Conservation (phyloP, 257 asterid species). For the Avicennia marina region DNA sequence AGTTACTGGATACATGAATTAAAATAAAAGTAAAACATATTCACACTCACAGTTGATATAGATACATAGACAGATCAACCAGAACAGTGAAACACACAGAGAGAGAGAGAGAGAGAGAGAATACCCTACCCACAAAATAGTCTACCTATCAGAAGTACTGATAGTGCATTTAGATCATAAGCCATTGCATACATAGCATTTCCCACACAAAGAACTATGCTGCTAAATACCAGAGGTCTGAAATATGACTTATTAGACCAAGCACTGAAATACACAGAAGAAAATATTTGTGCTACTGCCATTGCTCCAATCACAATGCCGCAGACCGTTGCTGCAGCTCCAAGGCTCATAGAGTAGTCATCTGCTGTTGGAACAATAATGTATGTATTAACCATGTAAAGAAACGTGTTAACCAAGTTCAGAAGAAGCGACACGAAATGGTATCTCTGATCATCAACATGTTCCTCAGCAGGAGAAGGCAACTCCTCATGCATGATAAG, state of each 20-base stretch:
- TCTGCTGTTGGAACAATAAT: slow-evolving; percentile 80
- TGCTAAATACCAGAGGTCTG: slow-evolving; percentile 69
- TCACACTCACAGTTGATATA: too few species aligned
- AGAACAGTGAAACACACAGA: too few species aligned
- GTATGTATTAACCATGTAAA: slow-evolving; percentile 75
- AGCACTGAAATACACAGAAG: slow-evolving; percentile 42
- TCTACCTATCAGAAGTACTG: slow-evolving; percentile 60
- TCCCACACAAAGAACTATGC: slow-evolving; percentile 53
- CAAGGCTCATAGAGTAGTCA: slow-evolving; percentile 77
- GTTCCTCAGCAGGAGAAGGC: slow-evolving; percentile 48
- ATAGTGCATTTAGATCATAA: slow-evolving; percentile 51
- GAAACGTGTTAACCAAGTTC: slow-evolving; percentile 75
- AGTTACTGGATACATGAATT: too few species aligned
- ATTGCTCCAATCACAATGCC: slow-evolving; percentile 74
- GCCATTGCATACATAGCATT: slow-evolving; percentile 68
- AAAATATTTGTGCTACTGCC: slow-evolving; percentile 77
- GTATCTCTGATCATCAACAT: slow-evolving; percentile 48
- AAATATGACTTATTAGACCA: slow-evolving; percentile 57
- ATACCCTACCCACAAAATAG: slow-evolving; percentile 54
- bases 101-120: background rate
- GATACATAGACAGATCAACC: too few species aligned
- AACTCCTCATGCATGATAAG: slow-evolving; percentile 73
- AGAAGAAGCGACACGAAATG: slow-evolving; percentile 65
- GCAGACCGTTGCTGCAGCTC: slow-evolving; percentile 78
- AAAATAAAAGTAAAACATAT: too few species aligned